phyloP scores from a whole-genome alignment of 768 basidiomycete species.

The Trametes elegans region DNA sequence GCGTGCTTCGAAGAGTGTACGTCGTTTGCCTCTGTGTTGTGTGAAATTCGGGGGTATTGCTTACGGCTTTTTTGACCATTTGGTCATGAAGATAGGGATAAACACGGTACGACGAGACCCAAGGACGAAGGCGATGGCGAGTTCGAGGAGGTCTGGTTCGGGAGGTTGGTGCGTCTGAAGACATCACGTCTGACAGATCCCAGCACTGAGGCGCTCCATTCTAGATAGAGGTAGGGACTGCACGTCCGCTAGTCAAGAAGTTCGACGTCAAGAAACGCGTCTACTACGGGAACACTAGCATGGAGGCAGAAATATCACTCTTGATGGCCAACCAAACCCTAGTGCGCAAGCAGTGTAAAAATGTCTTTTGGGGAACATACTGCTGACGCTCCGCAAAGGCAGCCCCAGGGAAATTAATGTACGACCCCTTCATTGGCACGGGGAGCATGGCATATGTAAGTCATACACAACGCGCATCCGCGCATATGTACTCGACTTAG shows the following conservation, averaged over 20 bases:
- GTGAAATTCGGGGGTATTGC: no score
- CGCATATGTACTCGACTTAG: neutral
- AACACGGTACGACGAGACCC: conserved; percentile 42
- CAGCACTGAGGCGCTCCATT: neutral
- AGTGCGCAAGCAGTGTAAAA: no score
- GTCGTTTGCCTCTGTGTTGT: no score
- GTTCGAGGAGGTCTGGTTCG: conserved; percentile 75
- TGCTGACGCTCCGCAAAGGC: conserved; percentile 53
- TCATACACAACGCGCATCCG: neutral
- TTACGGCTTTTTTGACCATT: neutral
- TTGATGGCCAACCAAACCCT: conserved; percentile 96
- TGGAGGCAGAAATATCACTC: conserved; percentile 95
- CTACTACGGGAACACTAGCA: conserved; percentile 95
- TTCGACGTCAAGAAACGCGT: conserved; percentile 89
- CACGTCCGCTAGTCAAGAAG: conserved; percentile 60
- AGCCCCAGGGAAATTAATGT: conserved; percentile 83
- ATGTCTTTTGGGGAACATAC: no score
- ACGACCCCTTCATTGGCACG: conserved; percentile 95
- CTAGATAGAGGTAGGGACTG: conserved; percentile 61
- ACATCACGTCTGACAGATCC: neutral
- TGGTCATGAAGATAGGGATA: conserved; percentile 43
- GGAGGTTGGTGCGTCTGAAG: conserved; percentile 70
- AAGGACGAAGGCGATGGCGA: conserved; percentile 62
- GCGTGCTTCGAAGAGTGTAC: conserved; percentile 87
- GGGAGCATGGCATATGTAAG: conserved; percentile 88